Conservation (phyloP, 352 stramenopile species). For the Phytopythium montanum region DNA sequence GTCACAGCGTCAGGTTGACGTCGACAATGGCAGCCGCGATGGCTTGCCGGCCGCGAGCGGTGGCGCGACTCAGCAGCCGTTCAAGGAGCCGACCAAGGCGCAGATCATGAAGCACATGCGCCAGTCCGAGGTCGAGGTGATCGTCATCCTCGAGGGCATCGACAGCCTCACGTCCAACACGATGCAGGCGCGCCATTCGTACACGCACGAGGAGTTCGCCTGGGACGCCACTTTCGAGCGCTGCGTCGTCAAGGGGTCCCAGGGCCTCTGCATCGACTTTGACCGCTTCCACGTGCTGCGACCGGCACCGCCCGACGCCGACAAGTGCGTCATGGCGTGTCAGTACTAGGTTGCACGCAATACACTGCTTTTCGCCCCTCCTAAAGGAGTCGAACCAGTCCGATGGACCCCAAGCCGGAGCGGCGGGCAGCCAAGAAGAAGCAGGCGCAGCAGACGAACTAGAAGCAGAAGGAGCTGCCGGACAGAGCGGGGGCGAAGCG, state of each 20-base stretch:
- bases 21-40: slow-evolving; percentile 85
- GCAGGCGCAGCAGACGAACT: no score
- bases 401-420: no score
- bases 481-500: background rate
- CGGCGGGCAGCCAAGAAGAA: background rate
- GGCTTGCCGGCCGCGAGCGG: slow-evolving; percentile 18
- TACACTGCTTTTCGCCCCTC: no score
- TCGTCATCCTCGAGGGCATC: slow-evolving; percentile 81
- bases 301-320: slow-evolving; percentile 55
- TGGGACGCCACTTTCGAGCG: slow-evolving; percentile 79
- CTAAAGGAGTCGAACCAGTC: no score
- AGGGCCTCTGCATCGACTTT: slow-evolving; percentile 73
- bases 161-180: slow-evolving; percentile 85
- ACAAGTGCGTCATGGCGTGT: slow-evolving; percentile 34
- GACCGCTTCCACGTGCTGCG: slow-evolving; percentile 78
- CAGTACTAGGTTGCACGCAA: slow-evolving; percentile 32
- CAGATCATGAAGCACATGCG: slow-evolving; percentile 74
- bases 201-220: slow-evolving; percentile 75
- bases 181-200: slow-evolving; percentile 83
- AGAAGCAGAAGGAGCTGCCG: background rate
- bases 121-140: slow-evolving; percentile 69
- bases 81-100: slow-evolving; percentile 57
- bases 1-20: slow-evolving; percentile 65
- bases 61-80: slow-evolving; percentile 20
- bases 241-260: slow-evolving; percentile 57